A percentile compares a stretch with the other conserved stretches of the same genome.
phyloP scores from a whole-genome alignment of 345 rosid species.

The Citrus reticulata region DNA sequence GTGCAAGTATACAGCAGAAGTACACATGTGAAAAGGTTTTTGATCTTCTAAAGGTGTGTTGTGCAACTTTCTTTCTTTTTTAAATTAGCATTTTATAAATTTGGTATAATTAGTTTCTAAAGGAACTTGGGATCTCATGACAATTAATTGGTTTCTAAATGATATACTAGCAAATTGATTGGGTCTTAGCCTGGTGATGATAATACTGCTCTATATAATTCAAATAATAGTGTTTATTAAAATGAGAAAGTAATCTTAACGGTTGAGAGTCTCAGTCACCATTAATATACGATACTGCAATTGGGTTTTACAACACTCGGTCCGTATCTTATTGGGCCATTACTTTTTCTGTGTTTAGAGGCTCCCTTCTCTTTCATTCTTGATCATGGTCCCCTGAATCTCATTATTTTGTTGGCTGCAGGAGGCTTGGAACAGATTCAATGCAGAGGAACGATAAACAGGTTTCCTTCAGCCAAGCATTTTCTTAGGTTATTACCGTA shows the following conservation, averaged over 20 bases:
- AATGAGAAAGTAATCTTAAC: not conserved
- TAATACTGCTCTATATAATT: not conserved
- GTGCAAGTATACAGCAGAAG: conserved; percentile 87
- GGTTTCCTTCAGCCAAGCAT: not conserved
- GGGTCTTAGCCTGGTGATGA: not conserved
- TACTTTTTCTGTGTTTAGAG: not conserved
- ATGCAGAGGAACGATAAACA: conserved; percentile 47
- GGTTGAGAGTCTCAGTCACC: not conserved
- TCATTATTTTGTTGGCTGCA: conserved; percentile 18
- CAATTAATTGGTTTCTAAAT: not conserved
- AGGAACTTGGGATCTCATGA: not conserved
- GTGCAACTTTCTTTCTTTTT: not conserved
- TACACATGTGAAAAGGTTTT: conserved; percentile 92
- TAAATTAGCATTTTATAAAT: not conserved
- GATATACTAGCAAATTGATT: not conserved
- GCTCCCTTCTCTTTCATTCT: not conserved
- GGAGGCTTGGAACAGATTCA: conserved; percentile 80
- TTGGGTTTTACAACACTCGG: not conserved
- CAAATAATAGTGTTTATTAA: not conserved
- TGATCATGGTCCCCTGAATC: not conserved
- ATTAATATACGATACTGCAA: not conserved
- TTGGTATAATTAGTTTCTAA: not conserved
- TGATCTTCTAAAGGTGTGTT: conserved; percentile 80
- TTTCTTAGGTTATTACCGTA: not conserved
- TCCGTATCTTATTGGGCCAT: not conserved